Evolutionary conservation across 371 early-diverging fungal species (phyloP).

Genomic region (Basidiobolus meristosporus): DNA sequence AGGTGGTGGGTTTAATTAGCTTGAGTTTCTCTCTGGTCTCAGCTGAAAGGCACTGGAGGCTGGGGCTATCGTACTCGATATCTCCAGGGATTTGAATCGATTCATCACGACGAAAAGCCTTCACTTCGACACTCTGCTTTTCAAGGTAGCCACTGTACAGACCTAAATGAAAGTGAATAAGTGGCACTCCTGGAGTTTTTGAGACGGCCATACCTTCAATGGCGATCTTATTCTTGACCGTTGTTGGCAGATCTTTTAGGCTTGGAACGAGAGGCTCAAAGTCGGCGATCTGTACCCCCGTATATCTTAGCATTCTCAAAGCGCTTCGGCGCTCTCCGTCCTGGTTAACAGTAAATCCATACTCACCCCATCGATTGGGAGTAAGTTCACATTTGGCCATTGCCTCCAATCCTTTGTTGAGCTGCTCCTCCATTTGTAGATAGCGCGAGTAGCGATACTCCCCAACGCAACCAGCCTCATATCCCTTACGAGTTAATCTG

Average conservation of each 20-base stretch:
- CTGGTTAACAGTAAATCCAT: slow-evolving; percentile 18
- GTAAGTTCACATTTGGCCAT: slow-evolving; percentile 18
- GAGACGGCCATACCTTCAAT: not conserved
- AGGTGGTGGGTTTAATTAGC: slow-evolving; percentile 45
- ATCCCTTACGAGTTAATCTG: slow-evolving; percentile 41
- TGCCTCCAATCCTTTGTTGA: slow-evolving; percentile 15
- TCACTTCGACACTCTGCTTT: slow-evolving; percentile 37
- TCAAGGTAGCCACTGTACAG: slow-evolving; percentile 51
- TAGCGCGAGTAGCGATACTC: slow-evolving; percentile 21
- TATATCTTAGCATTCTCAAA: slow-evolving; percentile 25
- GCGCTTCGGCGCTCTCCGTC: slow-evolving; percentile 24
- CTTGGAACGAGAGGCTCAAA: slow-evolving; percentile 22
- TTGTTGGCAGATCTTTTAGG: slow-evolving; percentile 16
- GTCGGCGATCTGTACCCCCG: slow-evolving; percentile 16
- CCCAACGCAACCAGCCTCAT: slow-evolving; percentile 25
- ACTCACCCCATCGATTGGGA: slow-evolving; percentile 24
- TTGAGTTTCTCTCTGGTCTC: slow-evolving; percentile 50
- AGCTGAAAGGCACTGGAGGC: slow-evolving; percentile 45
- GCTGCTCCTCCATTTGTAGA: slow-evolving; percentile 10
- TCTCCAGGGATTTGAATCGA: slow-evolving; percentile 33
- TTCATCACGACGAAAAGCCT: slow-evolving; percentile 44
- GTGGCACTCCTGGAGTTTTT: not conserved
- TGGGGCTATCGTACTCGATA: slow-evolving; percentile 38
- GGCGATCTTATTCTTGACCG: slow-evolving; percentile 4
- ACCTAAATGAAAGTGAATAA: slow-evolving; percentile 12